phyloP scores from a whole-genome alignment of 768 basidiomycete species.

The Porpolomopsis calyptriformis region DNA sequence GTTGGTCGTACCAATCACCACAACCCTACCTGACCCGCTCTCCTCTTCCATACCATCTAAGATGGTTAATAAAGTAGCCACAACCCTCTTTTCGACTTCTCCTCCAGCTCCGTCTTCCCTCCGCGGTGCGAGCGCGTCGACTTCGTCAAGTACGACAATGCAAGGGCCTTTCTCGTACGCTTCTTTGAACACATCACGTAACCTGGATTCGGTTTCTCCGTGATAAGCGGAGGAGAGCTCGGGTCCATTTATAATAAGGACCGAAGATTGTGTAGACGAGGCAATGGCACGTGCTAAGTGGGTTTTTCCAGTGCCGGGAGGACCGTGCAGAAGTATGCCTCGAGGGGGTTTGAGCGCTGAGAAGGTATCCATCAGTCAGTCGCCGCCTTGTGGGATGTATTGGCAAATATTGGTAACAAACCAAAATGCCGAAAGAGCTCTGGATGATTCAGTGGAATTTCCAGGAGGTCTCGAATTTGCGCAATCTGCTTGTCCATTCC shows the following conservation, averaged over 20 bases:
- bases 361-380: background rate
- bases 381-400: too few species aligned
- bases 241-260: slow-evolving; percentile 92
- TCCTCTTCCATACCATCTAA: slow-evolving; percentile 80
- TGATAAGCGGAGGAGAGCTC: slow-evolving; percentile 94
- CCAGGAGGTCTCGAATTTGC: slow-evolving; percentile 76
- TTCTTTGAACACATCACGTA: slow-evolving; percentile 83
- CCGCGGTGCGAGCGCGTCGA: slow-evolving; percentile 87
- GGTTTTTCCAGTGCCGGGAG: slow-evolving; percentile 96
- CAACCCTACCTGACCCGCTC: slow-evolving; percentile 42
- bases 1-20: slow-evolving; percentile 95
- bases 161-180: slow-evolving; percentile 77
- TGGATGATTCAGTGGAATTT: slow-evolving; percentile 77
- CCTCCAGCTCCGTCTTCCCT: slow-evolving; percentile 85
- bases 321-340: slow-evolving; percentile 89
- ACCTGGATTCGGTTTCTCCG: slow-evolving; percentile 87
- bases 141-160: slow-evolving; percentile 91
- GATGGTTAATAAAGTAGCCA: slow-evolving; percentile 87
- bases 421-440: slow-evolving; percentile 73
- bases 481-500: slow-evolving; percentile 82
- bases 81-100: slow-evolving; percentile 93
- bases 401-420: too few species aligned
- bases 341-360: slow-evolving; percentile 88
- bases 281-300: slow-evolving; percentile 93
- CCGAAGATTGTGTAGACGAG: slow-evolving; percentile 70